These are phyloP conservation scores for Hypoxylon sp. DNA, from an alignment of 2,329 filamentous ascomycete genomes.

Conservation along the genomic window DNA sequence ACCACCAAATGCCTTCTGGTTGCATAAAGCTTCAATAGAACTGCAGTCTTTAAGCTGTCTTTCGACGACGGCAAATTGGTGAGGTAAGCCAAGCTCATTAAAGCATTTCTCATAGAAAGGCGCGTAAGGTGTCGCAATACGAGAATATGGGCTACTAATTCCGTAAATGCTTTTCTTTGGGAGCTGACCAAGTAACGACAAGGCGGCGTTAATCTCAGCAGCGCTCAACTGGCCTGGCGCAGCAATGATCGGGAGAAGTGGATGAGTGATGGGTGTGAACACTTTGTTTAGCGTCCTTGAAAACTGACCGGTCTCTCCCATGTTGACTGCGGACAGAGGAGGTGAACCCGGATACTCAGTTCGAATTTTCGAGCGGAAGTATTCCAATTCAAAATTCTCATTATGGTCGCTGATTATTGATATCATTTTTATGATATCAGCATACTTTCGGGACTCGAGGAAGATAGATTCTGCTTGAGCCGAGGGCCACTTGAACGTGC, in stretches of 20 bases:
- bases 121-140: slow-evolving; percentile 76
- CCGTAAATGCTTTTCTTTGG: slow-evolving; percentile 86
- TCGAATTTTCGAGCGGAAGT: slow-evolving; percentile 84
- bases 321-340: slow-evolving; percentile 86
- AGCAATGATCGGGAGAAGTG: slow-evolving; percentile 84
- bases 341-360: slow-evolving; percentile 77
- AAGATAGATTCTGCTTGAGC: slow-evolving; percentile 80
- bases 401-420: slow-evolving; percentile 84
- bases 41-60: slow-evolving; percentile 74
- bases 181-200: slow-evolving; percentile 84
- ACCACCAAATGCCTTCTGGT: slow-evolving; percentile 83
- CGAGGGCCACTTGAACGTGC: slow-evolving; percentile 86
- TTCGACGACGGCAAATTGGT: slow-evolving; percentile 83
- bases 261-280: slow-evolving; percentile 90
- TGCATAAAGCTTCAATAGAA: slow-evolving; percentile 79
- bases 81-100: slow-evolving; percentile 87
- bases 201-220: slow-evolving; percentile 84
- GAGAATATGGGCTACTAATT: slow-evolving; percentile 78
- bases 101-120: slow-evolving; percentile 90
- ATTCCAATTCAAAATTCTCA: slow-evolving; percentile 91
- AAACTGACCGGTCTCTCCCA: slow-evolving; percentile 88
- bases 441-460: slow-evolving; percentile 78
- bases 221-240: slow-evolving; percentile 89
- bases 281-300: slow-evolving; percentile 87
- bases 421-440: slow-evolving; percentile 93